Percentiles rank a stretch among this genome's conserved stretches.
These are phyloP conservation scores for Trametes cinnabarina DNA, from an alignment of 768 basidiomycete genomes.

Conservation along the genomic window DNA sequence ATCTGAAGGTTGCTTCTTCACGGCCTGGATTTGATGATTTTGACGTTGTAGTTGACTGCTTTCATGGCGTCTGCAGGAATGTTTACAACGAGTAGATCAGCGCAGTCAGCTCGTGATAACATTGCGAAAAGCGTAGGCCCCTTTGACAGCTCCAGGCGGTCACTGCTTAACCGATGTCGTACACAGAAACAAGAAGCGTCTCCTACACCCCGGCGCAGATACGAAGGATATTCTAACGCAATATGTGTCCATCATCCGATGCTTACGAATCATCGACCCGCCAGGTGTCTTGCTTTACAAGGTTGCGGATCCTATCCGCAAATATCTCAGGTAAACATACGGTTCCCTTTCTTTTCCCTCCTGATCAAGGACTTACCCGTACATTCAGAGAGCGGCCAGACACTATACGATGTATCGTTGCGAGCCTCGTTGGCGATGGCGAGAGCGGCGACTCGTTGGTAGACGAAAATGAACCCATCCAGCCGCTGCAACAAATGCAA, in stretches of 20 bases:
- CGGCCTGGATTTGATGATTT: slow-evolving; percentile 1
- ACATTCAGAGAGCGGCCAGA: slow-evolving; percentile 73
- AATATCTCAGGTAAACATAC: slow-evolving; percentile 72
- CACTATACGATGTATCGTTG: slow-evolving; percentile 91
- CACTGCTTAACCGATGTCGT: neutral
- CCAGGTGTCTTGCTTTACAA: slow-evolving; percentile 90
- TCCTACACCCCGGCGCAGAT: slow-evolving; percentile 94
- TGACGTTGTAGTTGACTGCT: neutral
- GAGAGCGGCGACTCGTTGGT: slow-evolving; percentile 78
- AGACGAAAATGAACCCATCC: slow-evolving; percentile 80
- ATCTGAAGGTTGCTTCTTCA: slow-evolving; percentile 61
- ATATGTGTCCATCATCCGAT: slow-evolving; percentile 92
- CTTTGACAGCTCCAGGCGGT: no score
- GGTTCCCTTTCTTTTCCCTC: neutral
- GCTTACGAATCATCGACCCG: slow-evolving; percentile 86
- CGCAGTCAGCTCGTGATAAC: slow-evolving; percentile 71
- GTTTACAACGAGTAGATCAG: slow-evolving; percentile 77
- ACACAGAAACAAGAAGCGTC: slow-evolving; percentile 74
- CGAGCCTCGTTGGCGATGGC: slow-evolving; percentile 84
- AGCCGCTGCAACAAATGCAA: slow-evolving; percentile 69
- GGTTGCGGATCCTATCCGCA: slow-evolving; percentile 88
- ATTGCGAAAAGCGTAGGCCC: slow-evolving; percentile 73
- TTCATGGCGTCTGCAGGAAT: slow-evolving; percentile 49
- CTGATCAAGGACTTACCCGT: neutral
- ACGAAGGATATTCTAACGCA: slow-evolving; percentile 86